phyloP scores from a whole-genome alignment of 192 early-diverging fungal genomes.

The Cetraspora pellucida region DNA sequence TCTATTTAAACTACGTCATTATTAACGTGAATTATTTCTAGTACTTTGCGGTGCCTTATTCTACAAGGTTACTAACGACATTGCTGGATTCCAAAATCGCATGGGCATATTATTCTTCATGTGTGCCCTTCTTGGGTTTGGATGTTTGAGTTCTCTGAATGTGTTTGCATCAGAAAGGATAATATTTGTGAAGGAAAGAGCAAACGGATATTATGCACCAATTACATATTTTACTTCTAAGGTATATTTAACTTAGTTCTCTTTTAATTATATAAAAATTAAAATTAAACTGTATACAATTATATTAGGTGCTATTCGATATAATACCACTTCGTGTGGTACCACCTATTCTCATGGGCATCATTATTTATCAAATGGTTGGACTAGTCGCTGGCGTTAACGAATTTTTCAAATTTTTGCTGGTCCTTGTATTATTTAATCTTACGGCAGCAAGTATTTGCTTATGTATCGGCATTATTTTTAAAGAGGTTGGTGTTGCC shows the following conservation, averaged over 20 bases:
- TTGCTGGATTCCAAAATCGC: conserved; percentile 75
- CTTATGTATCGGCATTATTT: conserved; percentile 69
- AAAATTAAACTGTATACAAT: background rate
- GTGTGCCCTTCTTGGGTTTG: conserved; percentile 72
- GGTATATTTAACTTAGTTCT: conserved; percentile 21
- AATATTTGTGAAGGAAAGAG: conserved; percentile 70
- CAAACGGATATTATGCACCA: conserved; percentile 70
- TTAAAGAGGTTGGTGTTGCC: conserved; percentile 69
- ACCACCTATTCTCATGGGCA: conserved; percentile 74
- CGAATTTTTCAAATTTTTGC: conserved; percentile 69
- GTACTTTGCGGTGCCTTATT: conserved; percentile 61
- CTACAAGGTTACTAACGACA: conserved; percentile 60
- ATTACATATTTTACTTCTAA: conserved; percentile 66
- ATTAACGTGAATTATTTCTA: background rate
- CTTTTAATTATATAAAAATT: background rate
- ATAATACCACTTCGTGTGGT: conserved; percentile 77
- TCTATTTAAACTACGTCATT: no score
- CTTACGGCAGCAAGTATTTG: conserved; percentile 70
- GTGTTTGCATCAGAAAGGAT: conserved; percentile 64
- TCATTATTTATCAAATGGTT: conserved; percentile 84
- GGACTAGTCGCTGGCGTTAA: conserved; percentile 61
- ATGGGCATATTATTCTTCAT: conserved; percentile 76
- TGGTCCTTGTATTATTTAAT: conserved; percentile 81
- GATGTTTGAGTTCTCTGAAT: conserved; percentile 63
- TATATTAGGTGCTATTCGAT: conserved; percentile 61